These are phyloP conservation scores for Astragalus glycyphyllos DNA, from an alignment of 306 rosid genomes.

Conservation along the genomic window DNA sequence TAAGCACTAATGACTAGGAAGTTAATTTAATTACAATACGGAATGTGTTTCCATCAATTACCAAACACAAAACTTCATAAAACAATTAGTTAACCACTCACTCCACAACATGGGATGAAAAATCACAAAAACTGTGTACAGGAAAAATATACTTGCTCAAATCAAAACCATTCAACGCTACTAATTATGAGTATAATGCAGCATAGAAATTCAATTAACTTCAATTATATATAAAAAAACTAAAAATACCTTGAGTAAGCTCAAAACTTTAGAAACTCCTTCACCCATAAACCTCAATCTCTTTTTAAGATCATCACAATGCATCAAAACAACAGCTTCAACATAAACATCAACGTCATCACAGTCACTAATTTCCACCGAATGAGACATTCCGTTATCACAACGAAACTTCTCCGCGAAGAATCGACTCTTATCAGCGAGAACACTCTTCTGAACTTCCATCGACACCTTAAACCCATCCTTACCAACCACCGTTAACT, in stretches of 20 bases:
- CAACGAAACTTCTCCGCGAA: conserved; percentile 74
- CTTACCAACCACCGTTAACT: conserved; percentile 66
- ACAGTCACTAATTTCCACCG: conserved; percentile 90
- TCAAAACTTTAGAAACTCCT: conserved; percentile 71
- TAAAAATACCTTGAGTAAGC: conserved; percentile 72
- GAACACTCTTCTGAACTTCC: conserved; percentile 75
- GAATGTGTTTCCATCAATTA: not conserved
- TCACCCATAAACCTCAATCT: conserved; percentile 68
- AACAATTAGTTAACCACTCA: not conserved
- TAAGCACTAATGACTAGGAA: conserved; percentile 6
- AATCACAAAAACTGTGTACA: not conserved
- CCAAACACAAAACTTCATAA: not conserved
- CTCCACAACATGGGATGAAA: not conserved
- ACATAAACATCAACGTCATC: conserved; percentile 83
- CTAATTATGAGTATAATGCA: not conserved
- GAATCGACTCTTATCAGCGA: conserved; percentile 72
- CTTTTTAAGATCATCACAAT: conserved; percentile 65
- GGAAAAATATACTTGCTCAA: conserved; percentile 12
- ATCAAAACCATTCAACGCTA: conserved; percentile 8
- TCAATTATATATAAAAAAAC: not conserved
- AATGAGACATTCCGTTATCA: conserved; percentile 56
- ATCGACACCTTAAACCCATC: conserved; percentile 76
- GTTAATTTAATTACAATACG: not conserved
- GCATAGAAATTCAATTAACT: not conserved
- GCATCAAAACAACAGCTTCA: conserved; percentile 87